These are phyloP conservation scores for Collybiopsis confluens DNA, from an alignment of 768 basidiomycete species.

Conservation along the genomic window DNA sequence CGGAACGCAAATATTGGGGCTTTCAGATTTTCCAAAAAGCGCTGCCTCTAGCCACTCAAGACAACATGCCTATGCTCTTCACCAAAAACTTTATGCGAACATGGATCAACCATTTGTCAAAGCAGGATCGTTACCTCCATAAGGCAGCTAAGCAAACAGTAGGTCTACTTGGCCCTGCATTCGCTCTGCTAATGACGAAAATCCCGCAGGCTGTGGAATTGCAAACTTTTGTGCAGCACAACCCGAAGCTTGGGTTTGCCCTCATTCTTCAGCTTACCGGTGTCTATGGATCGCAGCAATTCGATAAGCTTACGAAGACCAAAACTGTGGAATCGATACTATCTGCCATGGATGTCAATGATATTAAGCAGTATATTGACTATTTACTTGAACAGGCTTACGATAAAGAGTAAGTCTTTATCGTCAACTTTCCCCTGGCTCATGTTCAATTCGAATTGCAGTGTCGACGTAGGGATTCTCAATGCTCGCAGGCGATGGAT, in stretches of 20 bases:
- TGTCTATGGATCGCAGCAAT: slow-evolving; percentile 77
- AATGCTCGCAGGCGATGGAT: slow-evolving; percentile 74
- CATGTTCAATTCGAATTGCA: background rate
- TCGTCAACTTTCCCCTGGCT: slow-evolving; percentile 7
- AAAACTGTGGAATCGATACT: slow-evolving; percentile 89
- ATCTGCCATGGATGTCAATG: slow-evolving; percentile 63
- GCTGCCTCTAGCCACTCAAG: slow-evolving; percentile 57
- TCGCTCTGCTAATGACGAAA: background rate
- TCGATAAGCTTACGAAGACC: slow-evolving; percentile 88
- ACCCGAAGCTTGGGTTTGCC: slow-evolving; percentile 79
- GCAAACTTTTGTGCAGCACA: slow-evolving; percentile 65
- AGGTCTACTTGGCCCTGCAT: slow-evolving; percentile 16
- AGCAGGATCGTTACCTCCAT: slow-evolving; percentile 83
- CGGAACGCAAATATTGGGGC: slow-evolving; percentile 93
- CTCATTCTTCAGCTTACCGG: slow-evolving; percentile 84
- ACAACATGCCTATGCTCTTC: slow-evolving; percentile 81
- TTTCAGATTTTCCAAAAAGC: slow-evolving; percentile 87
- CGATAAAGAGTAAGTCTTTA: slow-evolving; percentile 38
- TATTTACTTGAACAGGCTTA: slow-evolving; percentile 66
- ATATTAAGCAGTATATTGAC: slow-evolving; percentile 72
- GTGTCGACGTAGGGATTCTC: slow-evolving; percentile 42
- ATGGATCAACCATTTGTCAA: slow-evolving; percentile 94
- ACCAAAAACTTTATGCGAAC: slow-evolving; percentile 94
- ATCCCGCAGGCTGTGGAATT: slow-evolving; percentile 63
- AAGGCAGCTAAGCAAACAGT: slow-evolving; percentile 85